These are phyloP conservation scores for Auricularia heimuer DNA, from an alignment of 768 basidiomycete species.

Conservation along the genomic window DNA sequence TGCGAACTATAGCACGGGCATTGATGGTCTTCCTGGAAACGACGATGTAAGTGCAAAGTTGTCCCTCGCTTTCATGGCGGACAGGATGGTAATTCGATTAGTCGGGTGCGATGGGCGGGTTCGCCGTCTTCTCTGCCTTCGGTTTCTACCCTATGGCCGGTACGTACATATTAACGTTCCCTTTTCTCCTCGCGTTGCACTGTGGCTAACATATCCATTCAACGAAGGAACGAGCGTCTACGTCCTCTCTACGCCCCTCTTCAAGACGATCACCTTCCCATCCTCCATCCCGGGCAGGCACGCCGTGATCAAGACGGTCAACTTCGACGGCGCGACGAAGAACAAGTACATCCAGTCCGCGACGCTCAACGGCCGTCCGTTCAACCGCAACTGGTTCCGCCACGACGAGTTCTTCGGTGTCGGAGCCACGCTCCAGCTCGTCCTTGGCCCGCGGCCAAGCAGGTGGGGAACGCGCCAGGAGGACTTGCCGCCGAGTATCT, in stretches of 20 bases:
- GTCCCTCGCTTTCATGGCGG: neutral
- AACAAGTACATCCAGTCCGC: slow-evolving; percentile 14
- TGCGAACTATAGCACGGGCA: slow-evolving; percentile 5
- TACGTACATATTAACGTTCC: neutral
- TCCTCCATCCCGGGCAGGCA: slow-evolving; percentile 8
- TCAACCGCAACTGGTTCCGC: slow-evolving; percentile 12
- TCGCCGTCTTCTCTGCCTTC: slow-evolving; percentile 11
- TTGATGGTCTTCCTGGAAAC: slow-evolving; percentile 12
- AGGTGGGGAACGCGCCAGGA: slow-evolving; percentile 8
- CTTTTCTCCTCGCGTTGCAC: neutral
- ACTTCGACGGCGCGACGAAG: slow-evolving; percentile 10
- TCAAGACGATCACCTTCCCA: slow-evolving; percentile 10
- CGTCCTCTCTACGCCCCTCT: slow-evolving; percentile 12
- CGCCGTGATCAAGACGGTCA: slow-evolving; percentile 7
- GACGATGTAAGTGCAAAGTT: slow-evolving; percentile 10
- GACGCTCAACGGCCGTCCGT: slow-evolving; percentile 10
- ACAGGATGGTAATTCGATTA: neutral
- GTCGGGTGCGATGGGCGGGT: slow-evolving; percentile 10
- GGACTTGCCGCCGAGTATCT: slow-evolving; percentile 10
- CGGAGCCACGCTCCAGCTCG: slow-evolving; percentile 12
- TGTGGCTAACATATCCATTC: neutral
- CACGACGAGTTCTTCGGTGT: slow-evolving; percentile 10
- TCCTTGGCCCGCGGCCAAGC: slow-evolving; percentile 8
- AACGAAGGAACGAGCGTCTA: slow-evolving; percentile 6
- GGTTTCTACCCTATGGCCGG: slow-evolving; percentile 14